Evolutionary conservation across 257 asterid genomes (phyloP).

Genomic region (Nicotiana paniculata): DNA sequence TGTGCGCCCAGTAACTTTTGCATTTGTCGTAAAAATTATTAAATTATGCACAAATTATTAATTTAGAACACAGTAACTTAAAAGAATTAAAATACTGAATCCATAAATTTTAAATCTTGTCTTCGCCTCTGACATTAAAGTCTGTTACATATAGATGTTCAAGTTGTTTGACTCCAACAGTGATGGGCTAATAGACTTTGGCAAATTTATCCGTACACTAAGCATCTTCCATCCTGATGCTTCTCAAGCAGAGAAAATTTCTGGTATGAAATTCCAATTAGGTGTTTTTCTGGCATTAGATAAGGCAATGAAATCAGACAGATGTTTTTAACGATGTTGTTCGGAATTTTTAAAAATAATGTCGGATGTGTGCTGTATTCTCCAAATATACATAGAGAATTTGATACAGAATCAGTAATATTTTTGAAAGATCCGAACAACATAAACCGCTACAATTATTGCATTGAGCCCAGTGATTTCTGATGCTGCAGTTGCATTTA

Average conservation of each 20-base stretch:
- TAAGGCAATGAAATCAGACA: background rate
- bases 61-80: too few relatives aligned
- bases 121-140: background rate
- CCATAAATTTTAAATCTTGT: background rate
- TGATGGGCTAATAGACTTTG: constrained; percentile 15
- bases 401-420: too few relatives aligned
- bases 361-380: too few relatives aligned
- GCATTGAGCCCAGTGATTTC: background rate
- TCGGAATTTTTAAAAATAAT: too few relatives aligned
- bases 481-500: constrained; percentile 41
- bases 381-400: too few relatives aligned
- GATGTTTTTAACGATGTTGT: too few relatives aligned
- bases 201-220: constrained; percentile 11
- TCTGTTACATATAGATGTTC: constrained; percentile 2
- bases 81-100: too few relatives aligned
- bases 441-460: too few relatives aligned
- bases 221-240: constrained; percentile 43
- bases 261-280: constrained; percentile 17
- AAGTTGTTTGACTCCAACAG: constrained; percentile 17
- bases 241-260: constrained; percentile 39
- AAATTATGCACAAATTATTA: too few relatives aligned
- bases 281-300: background rate
- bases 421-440: too few relatives aligned
- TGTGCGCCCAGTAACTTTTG: too few relatives aligned
- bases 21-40: too few relatives aligned